Evolutionary conservation across 768 basidiomycete species (phyloP), one percentile per base, ranked within the genome.

Genomic region (Leccinum subtestaceum): DNA sequence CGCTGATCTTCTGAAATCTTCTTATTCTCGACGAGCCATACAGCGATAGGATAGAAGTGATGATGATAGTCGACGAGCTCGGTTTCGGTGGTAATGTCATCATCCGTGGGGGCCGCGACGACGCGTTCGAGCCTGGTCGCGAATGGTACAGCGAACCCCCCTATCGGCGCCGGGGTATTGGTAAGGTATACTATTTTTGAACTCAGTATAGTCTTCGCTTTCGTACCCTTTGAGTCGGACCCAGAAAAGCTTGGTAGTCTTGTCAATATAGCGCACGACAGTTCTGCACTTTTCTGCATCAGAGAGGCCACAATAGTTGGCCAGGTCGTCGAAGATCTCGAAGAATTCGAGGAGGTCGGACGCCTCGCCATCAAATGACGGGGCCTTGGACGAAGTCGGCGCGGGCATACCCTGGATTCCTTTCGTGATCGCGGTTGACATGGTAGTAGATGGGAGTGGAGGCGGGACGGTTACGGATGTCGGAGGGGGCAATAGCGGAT

Each of bases 281-380:
- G 21, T 2, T 10, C 34, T 51, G 19, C 50, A 51, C 6, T 19
- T 51, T 7, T 51, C 31, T 19, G 50, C n/a, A 13, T 32, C 31
- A 13, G 23, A 21, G 45, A 46, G 43, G 4, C 31, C 2, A 9
- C 56, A 58, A 0, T 45, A 32, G 10, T 21, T 15, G 0, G 54
- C 49, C 4, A 58, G 13, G 11, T 61, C 53, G 4, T 61, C 32
- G 23, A 63, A 61, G 4, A 32, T 2, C 2, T 63, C 40, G 1
- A 61, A 48, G 23, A 58, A 61, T 13, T 63, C 49, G 1, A 57
- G 9, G 3, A 58, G 36, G 11, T 58, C 45, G 0, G 57, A 55
- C 0, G 56, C 53, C 15, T 61, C 53, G 0, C 56, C 45, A 27
- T 53, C 29, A 12, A 63, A 59, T 0, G 48, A 15, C 1, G 15